Percentiles rank a stretch among this genome's conserved stretches.
These are phyloP conservation scores for Scheffersomyces ergatensis DNA, from an alignment of 805 yeast species.

Conservation along the genomic window DNA sequence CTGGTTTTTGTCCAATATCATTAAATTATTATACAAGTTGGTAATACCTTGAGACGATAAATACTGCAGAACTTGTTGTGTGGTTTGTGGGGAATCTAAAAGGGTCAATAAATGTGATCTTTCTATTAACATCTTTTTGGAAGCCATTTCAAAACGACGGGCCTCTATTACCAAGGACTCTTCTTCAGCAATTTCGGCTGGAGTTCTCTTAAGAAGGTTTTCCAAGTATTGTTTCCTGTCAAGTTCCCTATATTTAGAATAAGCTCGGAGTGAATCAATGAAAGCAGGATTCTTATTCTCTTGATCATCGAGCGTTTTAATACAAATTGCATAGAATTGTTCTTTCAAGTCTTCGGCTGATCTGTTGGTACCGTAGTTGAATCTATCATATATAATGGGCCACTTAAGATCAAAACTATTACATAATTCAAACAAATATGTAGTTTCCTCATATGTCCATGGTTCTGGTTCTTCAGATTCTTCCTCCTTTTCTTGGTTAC, in stretches of 20 bases:
- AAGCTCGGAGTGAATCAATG: conserved; percentile 60
- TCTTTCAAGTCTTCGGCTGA: conserved; percentile 79
- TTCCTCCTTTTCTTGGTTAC: conserved; percentile 2
- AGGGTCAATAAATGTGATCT: conserved; percentile 74
- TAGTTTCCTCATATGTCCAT: conserved; percentile 81
- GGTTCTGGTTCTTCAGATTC: conserved; percentile 31
- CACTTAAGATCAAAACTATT: conserved; percentile 61
- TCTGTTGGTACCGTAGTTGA: conserved; percentile 33
- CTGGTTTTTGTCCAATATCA: conserved; percentile 63
- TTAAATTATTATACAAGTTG: conserved; percentile 76
- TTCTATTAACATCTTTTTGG: conserved; percentile 83
- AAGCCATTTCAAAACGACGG: conserved; percentile 85
- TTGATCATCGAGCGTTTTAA: conserved; percentile 46
- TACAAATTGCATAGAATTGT: conserved; percentile 71
- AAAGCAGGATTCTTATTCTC: conserved; percentile 42
- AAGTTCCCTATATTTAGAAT: conserved; percentile 66
- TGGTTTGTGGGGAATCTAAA: conserved; percentile 81
- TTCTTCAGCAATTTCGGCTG: conserved; percentile 97
- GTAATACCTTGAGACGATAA: conserved; percentile 86
- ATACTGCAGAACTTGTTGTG: conserved; percentile 73
- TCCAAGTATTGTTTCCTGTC: conserved; percentile 80
- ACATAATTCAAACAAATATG: conserved; percentile 72
- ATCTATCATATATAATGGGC: conserved; percentile 65
- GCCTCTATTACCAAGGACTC: conserved; percentile 93
- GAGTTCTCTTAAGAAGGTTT: conserved; percentile 75